phyloP scores from a whole-genome alignment of 2,329 filamentous ascomycete genomes.

The Botryotinia convoluta region DNA sequence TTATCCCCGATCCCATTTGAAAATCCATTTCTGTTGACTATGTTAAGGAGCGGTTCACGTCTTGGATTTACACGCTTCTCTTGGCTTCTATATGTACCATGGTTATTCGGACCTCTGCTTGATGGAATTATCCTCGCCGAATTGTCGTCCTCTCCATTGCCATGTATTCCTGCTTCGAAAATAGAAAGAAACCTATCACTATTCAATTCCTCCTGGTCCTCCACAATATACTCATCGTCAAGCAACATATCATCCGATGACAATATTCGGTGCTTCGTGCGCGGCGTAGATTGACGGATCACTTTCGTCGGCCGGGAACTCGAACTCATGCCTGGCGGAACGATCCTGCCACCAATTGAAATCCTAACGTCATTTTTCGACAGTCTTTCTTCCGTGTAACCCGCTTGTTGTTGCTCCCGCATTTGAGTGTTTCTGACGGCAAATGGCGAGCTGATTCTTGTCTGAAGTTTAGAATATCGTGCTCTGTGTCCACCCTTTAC shows the following conservation, averaged over 20 bases:
- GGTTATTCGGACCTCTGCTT: neutral
- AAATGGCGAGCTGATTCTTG: constrained; percentile 28
- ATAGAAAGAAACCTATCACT: neutral
- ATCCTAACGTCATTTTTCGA: constrained; percentile 33
- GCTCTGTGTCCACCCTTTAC: constrained; percentile 30
- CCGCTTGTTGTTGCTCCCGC: neutral
- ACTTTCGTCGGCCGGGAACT: constrained; percentile 26
- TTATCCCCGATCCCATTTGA: neutral
- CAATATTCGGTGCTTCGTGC: constrained; percentile 3
- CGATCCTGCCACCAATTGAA: constrained; percentile 32
- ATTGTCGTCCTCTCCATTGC: neutral
- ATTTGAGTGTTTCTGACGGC: constrained; percentile 2
- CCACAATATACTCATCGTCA: constrained; percentile 25
- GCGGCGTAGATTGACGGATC: constrained; percentile 10
- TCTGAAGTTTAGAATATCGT: constrained; percentile 26
- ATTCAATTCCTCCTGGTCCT: neutral
- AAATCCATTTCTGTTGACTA: neutral
- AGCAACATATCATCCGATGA: constrained; percentile 37
- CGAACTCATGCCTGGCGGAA: constrained; percentile 32
- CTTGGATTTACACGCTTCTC: neutral
- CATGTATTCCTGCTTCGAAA: neutral
- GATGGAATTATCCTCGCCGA: neutral
- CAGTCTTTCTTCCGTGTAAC: neutral
- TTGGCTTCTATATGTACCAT: too few species aligned
- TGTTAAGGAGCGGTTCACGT: too few species aligned